Evolutionary conservation across 2,329 filamentous ascomycete species (phyloP).

Genomic region (Neurospora sp.): DNA sequence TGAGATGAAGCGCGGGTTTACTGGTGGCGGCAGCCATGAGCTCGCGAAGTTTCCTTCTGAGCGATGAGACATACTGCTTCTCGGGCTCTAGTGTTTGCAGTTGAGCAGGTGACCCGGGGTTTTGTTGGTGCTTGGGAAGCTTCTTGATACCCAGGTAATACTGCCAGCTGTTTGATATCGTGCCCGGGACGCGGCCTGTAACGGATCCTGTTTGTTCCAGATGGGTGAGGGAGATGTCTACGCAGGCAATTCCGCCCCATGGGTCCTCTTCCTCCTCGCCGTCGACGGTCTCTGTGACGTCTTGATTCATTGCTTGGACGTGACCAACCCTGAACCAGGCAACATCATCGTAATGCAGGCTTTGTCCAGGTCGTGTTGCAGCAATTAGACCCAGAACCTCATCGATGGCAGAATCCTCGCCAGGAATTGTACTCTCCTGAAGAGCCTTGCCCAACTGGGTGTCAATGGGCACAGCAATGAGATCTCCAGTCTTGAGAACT

Average conservation of each 20-base stretch:
- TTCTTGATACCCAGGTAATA: constrained; percentile 78
- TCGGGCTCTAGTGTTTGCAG: constrained; percentile 32
- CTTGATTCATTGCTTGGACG: constrained; percentile 44
- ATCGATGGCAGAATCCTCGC: constrained; percentile 57
- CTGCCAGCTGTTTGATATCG: constrained; percentile 70
- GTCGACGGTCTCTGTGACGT: constrained; percentile 24
- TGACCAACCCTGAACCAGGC: constrained; percentile 91
- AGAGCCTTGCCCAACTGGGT: constrained; percentile 72
- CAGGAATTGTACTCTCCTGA: constrained; percentile 54
- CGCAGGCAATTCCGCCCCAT: constrained; percentile 79
- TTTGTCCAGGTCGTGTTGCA: constrained; percentile 20
- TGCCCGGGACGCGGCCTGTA: constrained; percentile 68
- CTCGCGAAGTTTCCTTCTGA: constrained; percentile 67
- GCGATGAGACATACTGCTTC: constrained; percentile 42
- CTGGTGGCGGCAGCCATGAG: constrained; percentile 84
- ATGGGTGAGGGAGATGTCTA: constrained; percentile 77
- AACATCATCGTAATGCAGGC: constrained; percentile 45
- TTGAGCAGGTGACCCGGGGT: constrained; percentile 27
- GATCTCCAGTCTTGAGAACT: constrained; percentile 75
- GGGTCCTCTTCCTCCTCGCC: constrained; percentile 54
- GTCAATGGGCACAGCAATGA: constrained; percentile 83
- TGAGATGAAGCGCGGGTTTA: constrained; percentile 72
- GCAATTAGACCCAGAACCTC: constrained; percentile 52
- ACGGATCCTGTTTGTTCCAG: constrained; percentile 89
- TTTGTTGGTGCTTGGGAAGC: constrained; percentile 37